phyloP scores from a whole-genome alignment of 2,329 filamentous ascomycete species.

The Talaromyces sp. region DNA sequence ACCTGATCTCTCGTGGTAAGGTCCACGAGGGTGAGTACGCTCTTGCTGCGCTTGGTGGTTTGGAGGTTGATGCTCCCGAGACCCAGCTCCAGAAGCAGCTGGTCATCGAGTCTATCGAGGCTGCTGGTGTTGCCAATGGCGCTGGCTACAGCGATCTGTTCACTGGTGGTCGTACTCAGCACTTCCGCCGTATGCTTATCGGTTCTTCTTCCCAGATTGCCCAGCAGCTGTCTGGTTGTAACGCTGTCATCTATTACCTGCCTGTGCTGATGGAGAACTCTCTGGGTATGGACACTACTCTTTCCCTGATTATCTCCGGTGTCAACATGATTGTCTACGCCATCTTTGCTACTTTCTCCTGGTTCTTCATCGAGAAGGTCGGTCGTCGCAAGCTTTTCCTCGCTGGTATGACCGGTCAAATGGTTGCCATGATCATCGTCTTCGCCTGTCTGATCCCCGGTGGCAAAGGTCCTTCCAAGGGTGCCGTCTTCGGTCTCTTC shows the following conservation, averaged over 20 bases:
- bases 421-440: conserved; percentile 43
- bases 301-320: conserved; percentile 57
- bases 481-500: conserved; percentile 63
- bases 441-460: conserved; percentile 43
- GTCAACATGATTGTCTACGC: conserved; percentile 54
- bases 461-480: conserved; percentile 31
- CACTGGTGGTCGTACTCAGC: conserved; percentile 43
- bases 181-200: conserved; percentile 45
- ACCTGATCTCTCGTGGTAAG: conserved; percentile 49
- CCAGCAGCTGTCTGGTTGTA: conserved; percentile 56
- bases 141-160: conserved; percentile 48
- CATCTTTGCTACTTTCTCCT: conserved; percentile 48
- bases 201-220: conserved; percentile 46
- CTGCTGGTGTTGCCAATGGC: conserved; percentile 61
- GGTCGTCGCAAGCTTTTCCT: conserved; percentile 50
- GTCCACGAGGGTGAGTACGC: conserved; percentile 53
- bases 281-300: conserved; percentile 43
- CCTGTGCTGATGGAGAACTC: conserved; percentile 52
- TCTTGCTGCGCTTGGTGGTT: conserved; percentile 54
- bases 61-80: conserved; percentile 56
- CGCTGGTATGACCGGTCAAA: conserved; percentile 43
- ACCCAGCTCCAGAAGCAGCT: conserved; percentile 65
- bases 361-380: conserved; percentile 53
- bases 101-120: conserved; percentile 69
- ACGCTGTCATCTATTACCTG: conserved; percentile 54